Conservation (phyloP, 2,329 filamentous ascomycete species). For the Hymenoscyphus linearis region DNA sequence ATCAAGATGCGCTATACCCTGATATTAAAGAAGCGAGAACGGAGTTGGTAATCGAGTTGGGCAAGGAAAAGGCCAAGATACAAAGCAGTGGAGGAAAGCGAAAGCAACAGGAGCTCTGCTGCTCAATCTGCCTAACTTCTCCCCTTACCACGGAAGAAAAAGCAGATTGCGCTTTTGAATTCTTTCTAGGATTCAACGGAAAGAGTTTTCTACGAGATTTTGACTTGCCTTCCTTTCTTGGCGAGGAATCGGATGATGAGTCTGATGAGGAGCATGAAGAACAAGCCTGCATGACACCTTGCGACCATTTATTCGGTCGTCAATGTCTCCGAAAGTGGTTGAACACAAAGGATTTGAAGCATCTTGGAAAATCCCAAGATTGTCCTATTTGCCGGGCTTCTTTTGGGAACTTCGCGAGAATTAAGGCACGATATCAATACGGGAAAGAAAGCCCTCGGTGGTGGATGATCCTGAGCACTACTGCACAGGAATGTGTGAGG, state of each 20-base stretch:
- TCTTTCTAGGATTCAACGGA: background rate
- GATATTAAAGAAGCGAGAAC: background rate
- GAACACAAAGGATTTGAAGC: background rate
- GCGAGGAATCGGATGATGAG: background rate
- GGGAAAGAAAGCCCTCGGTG: background rate
- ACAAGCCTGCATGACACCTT: background rate
- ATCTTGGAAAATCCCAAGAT: background rate
- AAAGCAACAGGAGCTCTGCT: background rate
- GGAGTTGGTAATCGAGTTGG: background rate
- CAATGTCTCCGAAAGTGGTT: background rate
- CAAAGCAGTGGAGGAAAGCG: background rate
- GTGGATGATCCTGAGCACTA: background rate
- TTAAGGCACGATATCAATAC: background rate
- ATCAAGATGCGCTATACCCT: no score
- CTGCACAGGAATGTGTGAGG: background rate
- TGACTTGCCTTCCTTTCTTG: background rate
- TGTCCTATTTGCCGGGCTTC: background rate
- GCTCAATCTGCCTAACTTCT: background rate
- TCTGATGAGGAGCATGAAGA: background rate
- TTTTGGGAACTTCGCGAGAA: background rate
- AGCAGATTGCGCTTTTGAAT: background rate
- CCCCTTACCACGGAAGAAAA: background rate
- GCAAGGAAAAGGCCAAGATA: background rate
- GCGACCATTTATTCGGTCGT: background rate
- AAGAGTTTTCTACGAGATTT: background rate